Base-by-base conservation (phyloP, 129 eudicot genomes). In the Oenanthe sinensis region DNA sequence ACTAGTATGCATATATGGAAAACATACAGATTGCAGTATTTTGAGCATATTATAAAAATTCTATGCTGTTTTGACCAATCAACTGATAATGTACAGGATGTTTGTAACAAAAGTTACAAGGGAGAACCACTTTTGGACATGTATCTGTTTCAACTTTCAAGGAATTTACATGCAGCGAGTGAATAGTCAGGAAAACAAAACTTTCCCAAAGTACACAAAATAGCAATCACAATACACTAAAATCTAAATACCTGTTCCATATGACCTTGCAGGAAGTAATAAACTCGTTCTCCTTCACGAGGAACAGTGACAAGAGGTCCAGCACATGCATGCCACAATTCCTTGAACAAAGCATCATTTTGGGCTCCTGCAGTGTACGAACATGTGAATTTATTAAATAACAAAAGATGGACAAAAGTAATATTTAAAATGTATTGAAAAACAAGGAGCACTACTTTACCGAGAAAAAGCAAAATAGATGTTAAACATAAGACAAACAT, bases 271-370 rank as follows among this genome's bases (percentile, higher is more conserved):
- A 89, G 92, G 48, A 88, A 88, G 80, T 88, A 88, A 77, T 88
- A 88, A 84, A 86, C 89, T 8, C 88, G 76, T 63, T 85, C 92
- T 30, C 87, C 92, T 70, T 84, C 85, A 86, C 89, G 87, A 39
- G 92, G 92, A 63, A 88, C 87, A 49, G 28, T 79, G 20, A 84
- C 89, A 52, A 88, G 87, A 14, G 92, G 87, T 22, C 92, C 92
- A 77, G 98, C 92, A 79, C 92, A 88, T 63, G 89, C 89, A 85
- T 88, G 85, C 92, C 92, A 88, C 20, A 88, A 83, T 78, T 88
- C 89, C 74, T 78, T 79, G 74, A 16, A 87, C 74, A 91, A 67
- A 45, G 84, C 91, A 67, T 85, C 90, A 79, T 75, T 73, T 45
- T 37, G 20, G 65, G 80, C 26, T 43, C 81, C 89, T 83, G 72